Base-by-base conservation (phyloP, 306 rosid genomes). In the Trifolium fragiferum region DNA sequence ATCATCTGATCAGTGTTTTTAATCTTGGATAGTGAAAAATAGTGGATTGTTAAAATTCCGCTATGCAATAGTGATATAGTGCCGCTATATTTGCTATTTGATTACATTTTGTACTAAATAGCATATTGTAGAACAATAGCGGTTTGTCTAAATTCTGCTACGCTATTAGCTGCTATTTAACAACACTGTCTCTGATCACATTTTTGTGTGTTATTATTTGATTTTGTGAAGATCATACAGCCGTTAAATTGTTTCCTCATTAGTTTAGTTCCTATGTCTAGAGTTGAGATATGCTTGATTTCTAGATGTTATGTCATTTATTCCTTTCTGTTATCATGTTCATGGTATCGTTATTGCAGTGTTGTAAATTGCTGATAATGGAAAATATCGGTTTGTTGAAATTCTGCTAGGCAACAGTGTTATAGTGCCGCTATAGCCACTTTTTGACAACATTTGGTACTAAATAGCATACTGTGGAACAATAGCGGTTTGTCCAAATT, bases 221-320 rank as follows among this genome's bases (percentile, higher is more conserved):
- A 58, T 16, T 58, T 25, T 21, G 38, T 41, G 19, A 73, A 67
- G 66, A 58, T 74, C 57, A 41, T 53, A 7, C 19, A 13, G 0
- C 16, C 15, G 5, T 80, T 69, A 44, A 25, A 27, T 68, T 63
- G 64, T 75, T 41, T 43, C 59, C 58, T n/a, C 33, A 30, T 30
- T 6, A 30, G 6, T 30, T 30, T 30, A 30, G 33, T 30, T 30
- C 33, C 6, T 4, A 0, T 30, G 0, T 41, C 19, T 46, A 54
- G 59, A 30, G 61, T 35, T 55, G 35, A 74, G 40, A 46, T 53
- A 63, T 60, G 67, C 35, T 38, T 68, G 35, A 63, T 57, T 62
- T 19, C 27, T 53, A 33, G 44, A 37, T 57, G 32, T 10, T 33
- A 21, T 60, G 16, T 25, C 35, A 13, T 50, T 70, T 21, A 53